phyloP scores from a whole-genome alignment of 441 rosid species.

The Mallotus repandus region DNA sequence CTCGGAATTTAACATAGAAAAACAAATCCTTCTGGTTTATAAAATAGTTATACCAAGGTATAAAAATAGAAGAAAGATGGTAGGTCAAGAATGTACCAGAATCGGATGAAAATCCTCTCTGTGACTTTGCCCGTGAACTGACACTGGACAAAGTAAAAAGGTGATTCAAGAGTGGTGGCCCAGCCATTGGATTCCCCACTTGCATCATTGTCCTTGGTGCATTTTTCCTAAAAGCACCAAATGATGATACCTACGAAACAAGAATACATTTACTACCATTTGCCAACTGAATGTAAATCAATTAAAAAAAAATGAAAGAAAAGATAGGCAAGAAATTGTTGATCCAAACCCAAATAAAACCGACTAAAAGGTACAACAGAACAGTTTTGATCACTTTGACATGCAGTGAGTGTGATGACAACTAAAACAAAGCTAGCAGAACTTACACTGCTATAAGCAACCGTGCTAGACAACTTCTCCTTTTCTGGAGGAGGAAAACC shows the following conservation, averaged over 20 bases:
- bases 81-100: conserved; percentile 48
- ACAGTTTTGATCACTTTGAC: background rate
- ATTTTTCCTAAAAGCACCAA: conserved; percentile 34
- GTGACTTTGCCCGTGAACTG: conserved; percentile 53
- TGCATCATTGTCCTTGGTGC: conserved; percentile 33
- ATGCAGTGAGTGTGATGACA: conserved; percentile 4
- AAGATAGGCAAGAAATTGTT: background rate
- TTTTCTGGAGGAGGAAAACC: conserved; percentile 31
- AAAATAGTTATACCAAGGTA: too few species aligned
- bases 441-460: conserved; percentile 47
- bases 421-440: background rate
- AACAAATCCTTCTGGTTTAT: background rate
- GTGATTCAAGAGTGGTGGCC: conserved; percentile 29
- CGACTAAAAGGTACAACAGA: background rate
- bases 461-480: conserved; percentile 35
- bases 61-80: background rate
- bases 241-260: conserved; percentile 40
- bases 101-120: conserved; percentile 74
- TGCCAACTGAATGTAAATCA: conserved; percentile 3
- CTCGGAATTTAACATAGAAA: background rate
- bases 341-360: background rate
- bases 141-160: conserved; percentile 25
- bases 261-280: conserved; percentile 13
- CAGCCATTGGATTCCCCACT: conserved; percentile 34
- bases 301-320: conserved; percentile 11